Conservation (phyloP, 1,284 basidiomycete species). For the Baeospora myosura region DNA sequence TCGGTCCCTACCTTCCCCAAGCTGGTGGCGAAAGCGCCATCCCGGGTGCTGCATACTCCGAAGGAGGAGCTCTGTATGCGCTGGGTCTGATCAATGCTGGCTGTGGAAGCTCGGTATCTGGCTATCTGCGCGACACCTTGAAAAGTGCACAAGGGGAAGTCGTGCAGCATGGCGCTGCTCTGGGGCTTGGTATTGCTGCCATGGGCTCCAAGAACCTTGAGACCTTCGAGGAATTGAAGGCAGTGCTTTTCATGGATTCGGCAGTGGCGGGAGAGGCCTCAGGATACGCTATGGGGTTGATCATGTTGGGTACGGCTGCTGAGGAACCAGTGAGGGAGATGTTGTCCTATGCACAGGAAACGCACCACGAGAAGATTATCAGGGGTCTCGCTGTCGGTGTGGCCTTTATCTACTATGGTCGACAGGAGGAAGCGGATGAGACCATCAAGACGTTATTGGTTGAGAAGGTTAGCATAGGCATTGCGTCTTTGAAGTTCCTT, state of each 20-base stretch:
- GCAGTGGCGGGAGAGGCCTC: conserved; percentile 91
- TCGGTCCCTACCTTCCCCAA: conserved; percentile 89
- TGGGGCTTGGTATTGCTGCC: conserved; percentile 88
- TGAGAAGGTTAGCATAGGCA: conserved; percentile 76
- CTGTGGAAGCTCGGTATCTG: conserved; percentile 69
- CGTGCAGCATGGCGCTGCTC: conserved; percentile 91
- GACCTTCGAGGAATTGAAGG: conserved; percentile 86
- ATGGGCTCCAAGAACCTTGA: conserved; percentile 87
- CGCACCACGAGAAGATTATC: conserved; percentile 97
- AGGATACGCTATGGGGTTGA: conserved; percentile 92
- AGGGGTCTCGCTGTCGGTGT: conserved; percentile 87
- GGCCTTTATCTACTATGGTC: conserved; percentile 85
- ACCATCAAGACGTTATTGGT: conserved; percentile 70
- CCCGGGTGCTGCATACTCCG: conserved; percentile 75
- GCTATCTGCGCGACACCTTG: conserved; percentile 73
- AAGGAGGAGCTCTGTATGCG: conserved; percentile 90
- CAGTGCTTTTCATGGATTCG: conserved; percentile 83
- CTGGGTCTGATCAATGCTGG: conserved; percentile 92
- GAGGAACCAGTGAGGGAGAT: conserved; percentile 81
- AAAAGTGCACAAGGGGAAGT: conserved; percentile 71
- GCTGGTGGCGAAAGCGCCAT: conserved; percentile 65
- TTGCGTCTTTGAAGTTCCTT: conserved; percentile 2
- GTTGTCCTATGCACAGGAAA: conserved; percentile 90
- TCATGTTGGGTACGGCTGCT: conserved; percentile 89
- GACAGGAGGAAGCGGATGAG: conserved; percentile 81